Percentiles rank a stretch among this genome's conserved stretches.
Evolutionary conservation across 192 early-diverging fungal genomes (phyloP).

Genomic region (Coemansia sp.): DNA sequence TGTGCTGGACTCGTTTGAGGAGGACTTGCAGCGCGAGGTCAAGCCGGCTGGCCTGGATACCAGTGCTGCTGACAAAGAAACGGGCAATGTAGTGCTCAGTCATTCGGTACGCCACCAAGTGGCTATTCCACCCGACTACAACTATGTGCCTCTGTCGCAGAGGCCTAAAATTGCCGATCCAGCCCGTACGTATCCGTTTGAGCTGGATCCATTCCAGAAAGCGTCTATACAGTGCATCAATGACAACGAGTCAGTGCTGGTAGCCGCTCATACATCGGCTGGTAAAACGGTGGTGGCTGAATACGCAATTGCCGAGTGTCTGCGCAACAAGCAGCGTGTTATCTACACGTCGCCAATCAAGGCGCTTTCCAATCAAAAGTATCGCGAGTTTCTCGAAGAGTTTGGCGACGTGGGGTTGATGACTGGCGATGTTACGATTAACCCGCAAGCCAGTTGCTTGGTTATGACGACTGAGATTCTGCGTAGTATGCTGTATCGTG

Average conservation of each 20-base stretch:
- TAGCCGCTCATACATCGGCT: constrained; percentile 93
- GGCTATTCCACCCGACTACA: constrained; percentile 80
- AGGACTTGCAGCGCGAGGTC: constrained; percentile 66
- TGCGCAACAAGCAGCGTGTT: constrained; percentile 87
- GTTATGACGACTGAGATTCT: constrained; percentile 99
- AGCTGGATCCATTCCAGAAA: constrained; percentile 93
- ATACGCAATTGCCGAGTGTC: constrained; percentile 90
- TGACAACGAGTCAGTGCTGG: constrained; percentile 89
- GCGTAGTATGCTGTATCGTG: constrained; percentile 94
- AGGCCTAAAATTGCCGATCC: constrained; percentile 77
- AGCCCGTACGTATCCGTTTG: constrained; percentile 85
- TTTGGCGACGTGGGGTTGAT: constrained; percentile 98
- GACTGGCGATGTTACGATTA: constrained; percentile 98
- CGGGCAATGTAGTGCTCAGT: constrained; percentile 48
- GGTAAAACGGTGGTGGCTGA: constrained; percentile 99
- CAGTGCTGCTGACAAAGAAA: constrained; percentile 52
- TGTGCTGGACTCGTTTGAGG: constrained; percentile 64
- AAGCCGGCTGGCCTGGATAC: constrained; percentile 56
- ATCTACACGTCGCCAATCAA: constrained; percentile 99
- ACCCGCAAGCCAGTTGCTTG: constrained; percentile 84
- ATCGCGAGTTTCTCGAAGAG: constrained; percentile 88
- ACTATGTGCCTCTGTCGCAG: constrained; percentile 82
- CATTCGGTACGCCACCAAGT: constrained; percentile 91
- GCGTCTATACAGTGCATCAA: constrained; percentile 86
- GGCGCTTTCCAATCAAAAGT: constrained; percentile 98